Evolutionary conservation across 2,329 filamentous ascomycete species (phyloP).

Genomic region (Endoconidiophora polonica): DNA sequence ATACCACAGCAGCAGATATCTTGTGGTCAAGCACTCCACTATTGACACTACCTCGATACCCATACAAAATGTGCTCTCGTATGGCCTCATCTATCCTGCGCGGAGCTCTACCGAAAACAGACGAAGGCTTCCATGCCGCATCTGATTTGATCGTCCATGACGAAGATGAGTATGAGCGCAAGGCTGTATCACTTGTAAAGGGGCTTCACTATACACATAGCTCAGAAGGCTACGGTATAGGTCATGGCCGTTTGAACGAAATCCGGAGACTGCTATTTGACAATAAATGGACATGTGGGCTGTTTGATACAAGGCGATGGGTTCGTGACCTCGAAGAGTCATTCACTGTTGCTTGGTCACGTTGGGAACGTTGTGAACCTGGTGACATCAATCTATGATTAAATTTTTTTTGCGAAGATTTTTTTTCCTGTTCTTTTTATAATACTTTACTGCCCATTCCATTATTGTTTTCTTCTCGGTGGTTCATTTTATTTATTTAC

Average conservation of each 20-base stretch:
- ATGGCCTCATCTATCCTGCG: conserved; percentile 93
- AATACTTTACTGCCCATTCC: too few species aligned
- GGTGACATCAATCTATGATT: conserved; percentile 71
- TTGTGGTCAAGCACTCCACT: conserved; percentile 92
- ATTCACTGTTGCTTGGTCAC: conserved; percentile 74
- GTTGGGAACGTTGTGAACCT: conserved; percentile 73
- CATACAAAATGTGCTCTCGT: conserved; percentile 97
- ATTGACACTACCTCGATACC: conserved; percentile 75
- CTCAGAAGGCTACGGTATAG: conserved; percentile 31
- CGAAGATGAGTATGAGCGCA: conserved; percentile 72
- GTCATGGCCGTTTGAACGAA: conserved; percentile 55
- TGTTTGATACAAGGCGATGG: conserved; percentile 89
- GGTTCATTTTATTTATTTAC: too few species aligned
- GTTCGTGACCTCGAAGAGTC: conserved; percentile 75
- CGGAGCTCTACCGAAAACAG: conserved; percentile 62
- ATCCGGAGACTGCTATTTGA: conserved; percentile 70
- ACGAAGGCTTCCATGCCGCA: conserved; percentile 50
- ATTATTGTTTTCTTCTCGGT: too few species aligned
- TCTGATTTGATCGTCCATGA: conserved; percentile 59
- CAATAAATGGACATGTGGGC: conserved; percentile 65
- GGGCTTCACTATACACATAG: conserved; percentile 41
- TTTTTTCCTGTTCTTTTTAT: conserved; percentile 1
- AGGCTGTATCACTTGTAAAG: conserved; percentile 50
- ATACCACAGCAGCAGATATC: conserved; percentile 92
- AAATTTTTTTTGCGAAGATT: neutral